These are phyloP conservation scores for Plasmodium ovale DNA, from an alignment of 169 alveolate genomes.

Conservation along the genomic window DNA sequence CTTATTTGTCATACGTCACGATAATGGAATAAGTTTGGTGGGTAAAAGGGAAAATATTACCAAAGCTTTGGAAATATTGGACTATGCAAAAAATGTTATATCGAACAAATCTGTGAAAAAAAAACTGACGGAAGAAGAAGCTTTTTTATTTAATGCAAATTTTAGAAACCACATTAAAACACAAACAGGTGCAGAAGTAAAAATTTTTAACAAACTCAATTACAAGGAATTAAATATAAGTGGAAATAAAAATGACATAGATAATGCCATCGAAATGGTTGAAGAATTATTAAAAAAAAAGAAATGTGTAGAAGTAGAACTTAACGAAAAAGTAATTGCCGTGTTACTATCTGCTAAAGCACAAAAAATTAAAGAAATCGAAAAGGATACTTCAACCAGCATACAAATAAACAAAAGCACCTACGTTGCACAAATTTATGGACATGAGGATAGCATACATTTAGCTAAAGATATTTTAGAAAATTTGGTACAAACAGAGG, in stretches of 20 bases:
- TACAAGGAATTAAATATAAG: constrained; percentile 71
- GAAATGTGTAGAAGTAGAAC: constrained; percentile 42
- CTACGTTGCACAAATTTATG: constrained; percentile 64
- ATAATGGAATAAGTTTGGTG: constrained; percentile 55
- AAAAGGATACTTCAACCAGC: constrained; percentile 71
- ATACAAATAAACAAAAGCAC: constrained; percentile 61
- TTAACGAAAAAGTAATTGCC: constrained; percentile 68
- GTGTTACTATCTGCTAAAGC: constrained; percentile 54
- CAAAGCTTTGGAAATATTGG: constrained; percentile 56
- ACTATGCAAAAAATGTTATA: constrained; percentile 42
- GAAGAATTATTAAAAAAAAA: constrained; percentile 62
- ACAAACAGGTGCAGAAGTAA: constrained; percentile 71
- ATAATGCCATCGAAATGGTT: constrained; percentile 46
- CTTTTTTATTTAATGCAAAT: constrained; percentile 55
- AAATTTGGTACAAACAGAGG: constrained; percentile 30
- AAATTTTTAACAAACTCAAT: constrained; percentile 50
- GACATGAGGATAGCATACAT: constrained; percentile 55
- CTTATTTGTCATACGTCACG: constrained; percentile 50
- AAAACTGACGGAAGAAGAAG: constrained; percentile 63
- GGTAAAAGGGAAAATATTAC: constrained; percentile 45
- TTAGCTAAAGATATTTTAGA: constrained; percentile 59
- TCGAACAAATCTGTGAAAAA: constrained; percentile 46
- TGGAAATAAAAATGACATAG: constrained; percentile 72
- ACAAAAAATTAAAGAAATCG: constrained; percentile 72
- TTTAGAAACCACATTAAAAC: constrained; percentile 37